Conservation (phyloP, 1,284 basidiomycete genomes). For the Megacollybia platyphylla region DNA sequence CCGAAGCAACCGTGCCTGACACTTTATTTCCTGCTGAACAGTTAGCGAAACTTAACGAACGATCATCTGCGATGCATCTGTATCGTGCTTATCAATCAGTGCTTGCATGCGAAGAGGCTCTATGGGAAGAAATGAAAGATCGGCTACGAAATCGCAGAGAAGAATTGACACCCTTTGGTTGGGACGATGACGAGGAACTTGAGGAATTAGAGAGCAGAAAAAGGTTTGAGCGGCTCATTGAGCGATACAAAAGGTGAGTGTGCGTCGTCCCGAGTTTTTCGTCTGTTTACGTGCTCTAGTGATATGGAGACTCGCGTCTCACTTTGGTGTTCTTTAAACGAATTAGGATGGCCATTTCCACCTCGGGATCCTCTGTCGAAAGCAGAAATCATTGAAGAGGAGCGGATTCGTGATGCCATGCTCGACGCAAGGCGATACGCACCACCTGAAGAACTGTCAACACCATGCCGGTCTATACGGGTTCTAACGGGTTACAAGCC, state of each 20-base stretch:
- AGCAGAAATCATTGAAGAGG: constrained; percentile 57
- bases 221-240: constrained; percentile 52
- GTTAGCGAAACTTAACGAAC: constrained; percentile 35
- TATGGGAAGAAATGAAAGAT: constrained; percentile 68
- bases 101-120: constrained; percentile 60
- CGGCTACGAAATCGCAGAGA: constrained; percentile 39
- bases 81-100: constrained; percentile 51
- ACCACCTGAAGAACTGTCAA: constrained; percentile 39
- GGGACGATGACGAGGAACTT: constrained; percentile 53
- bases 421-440: constrained; percentile 44
- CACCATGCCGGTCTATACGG: constrained; percentile 47
- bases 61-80: constrained; percentile 59
- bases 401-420: constrained; percentile 50
- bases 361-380: constrained; percentile 48
- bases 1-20: constrained; percentile 20
- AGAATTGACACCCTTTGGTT: constrained; percentile 43
- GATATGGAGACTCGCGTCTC: constrained; percentile 61
- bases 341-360: constrained; percentile 50
- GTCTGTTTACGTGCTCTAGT: constrained; percentile 18
- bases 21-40: constrained; percentile 31
- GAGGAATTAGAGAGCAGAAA: constrained; percentile 39
- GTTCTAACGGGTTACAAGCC: constrained; percentile 45
- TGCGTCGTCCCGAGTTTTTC: neutral
- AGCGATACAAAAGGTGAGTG: constrained; percentile 46
- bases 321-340: constrained; percentile 52